These are phyloP conservation scores for Ceratocystis lukuohia DNA, from an alignment of 2,329 filamentous ascomycete genomes.

Conservation along the genomic window DNA sequence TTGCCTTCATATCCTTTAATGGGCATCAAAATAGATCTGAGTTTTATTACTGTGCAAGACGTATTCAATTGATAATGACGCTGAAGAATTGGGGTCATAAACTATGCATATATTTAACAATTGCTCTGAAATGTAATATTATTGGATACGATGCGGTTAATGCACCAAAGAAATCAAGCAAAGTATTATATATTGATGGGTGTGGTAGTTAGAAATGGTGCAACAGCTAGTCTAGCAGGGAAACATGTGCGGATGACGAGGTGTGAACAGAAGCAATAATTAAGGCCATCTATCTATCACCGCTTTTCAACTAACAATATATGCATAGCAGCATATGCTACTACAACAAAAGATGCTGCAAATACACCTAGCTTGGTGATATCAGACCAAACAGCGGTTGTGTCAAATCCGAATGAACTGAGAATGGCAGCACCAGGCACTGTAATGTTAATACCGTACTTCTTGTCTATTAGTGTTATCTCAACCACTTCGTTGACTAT, in stretches of 20 bases:
- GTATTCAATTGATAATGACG: background rate
- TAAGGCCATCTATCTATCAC: conserved; percentile 21
- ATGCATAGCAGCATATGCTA: conserved; percentile 90
- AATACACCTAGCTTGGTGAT: conserved; percentile 71
- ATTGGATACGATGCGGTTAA: too few relatives aligned
- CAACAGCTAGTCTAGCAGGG: background rate
- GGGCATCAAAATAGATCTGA: background rate
- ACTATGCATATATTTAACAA: too few relatives aligned
- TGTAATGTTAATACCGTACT: conserved; percentile 92
- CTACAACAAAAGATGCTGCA: conserved; percentile 65
- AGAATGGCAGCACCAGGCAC: conserved; percentile 89
- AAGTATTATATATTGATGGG: too few relatives aligned
- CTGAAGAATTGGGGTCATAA: too few relatives aligned
- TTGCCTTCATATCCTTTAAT: background rate
- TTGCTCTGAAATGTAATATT: too few relatives aligned
- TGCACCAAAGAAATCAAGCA: too few relatives aligned
- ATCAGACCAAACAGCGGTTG: conserved; percentile 72
- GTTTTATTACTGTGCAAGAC: background rate
- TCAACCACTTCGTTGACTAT: conserved; percentile 55
- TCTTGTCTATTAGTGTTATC: conserved; percentile 78
- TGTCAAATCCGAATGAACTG: conserved; percentile 89
- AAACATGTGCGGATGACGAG: background rate
- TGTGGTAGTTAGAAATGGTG: too few relatives aligned
- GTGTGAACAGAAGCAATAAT: background rate
- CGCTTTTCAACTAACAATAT: conserved; percentile 75